phyloP scores from a whole-genome alignment of 2,329 filamentous ascomycete species.

The Lachnellula subtilissima region DNA sequence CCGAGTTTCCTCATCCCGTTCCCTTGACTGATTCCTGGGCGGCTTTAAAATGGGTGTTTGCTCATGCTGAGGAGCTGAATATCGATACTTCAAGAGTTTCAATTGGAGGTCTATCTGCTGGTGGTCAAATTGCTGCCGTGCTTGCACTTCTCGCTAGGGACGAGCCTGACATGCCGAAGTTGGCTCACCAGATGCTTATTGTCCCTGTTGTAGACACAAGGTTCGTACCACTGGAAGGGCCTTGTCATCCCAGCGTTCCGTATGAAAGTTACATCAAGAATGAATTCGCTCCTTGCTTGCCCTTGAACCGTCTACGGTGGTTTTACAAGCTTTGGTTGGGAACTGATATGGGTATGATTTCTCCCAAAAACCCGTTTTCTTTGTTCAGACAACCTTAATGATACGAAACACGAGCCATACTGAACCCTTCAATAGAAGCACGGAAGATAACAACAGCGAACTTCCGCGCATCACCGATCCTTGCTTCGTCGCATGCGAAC shows the following conservation, averaged over 20 bases:
- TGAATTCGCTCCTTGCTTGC: slow-evolving; percentile 34
- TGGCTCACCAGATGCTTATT: slow-evolving; percentile 33
- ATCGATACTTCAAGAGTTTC: slow-evolving; percentile 15
- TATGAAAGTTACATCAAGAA: slow-evolving; percentile 32
- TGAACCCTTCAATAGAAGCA: neutral
- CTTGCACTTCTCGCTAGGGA: slow-evolving; percentile 18
- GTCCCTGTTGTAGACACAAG: slow-evolving; percentile 34
- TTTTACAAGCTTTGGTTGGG: slow-evolving; percentile 37
- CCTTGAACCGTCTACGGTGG: slow-evolving; percentile 33
- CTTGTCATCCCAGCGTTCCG: slow-evolving; percentile 25
- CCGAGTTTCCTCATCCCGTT: slow-evolving; percentile 41
- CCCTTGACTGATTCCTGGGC: slow-evolving; percentile 42
- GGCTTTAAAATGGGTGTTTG: slow-evolving; percentile 36
- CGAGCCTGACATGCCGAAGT: slow-evolving; percentile 24
- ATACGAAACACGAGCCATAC: too few species aligned
- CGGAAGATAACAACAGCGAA: slow-evolving; percentile 27
- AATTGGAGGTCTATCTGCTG: slow-evolving; percentile 18
- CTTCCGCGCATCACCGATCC: slow-evolving; percentile 33
- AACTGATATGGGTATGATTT: slow-evolving; percentile 22
- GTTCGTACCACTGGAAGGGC: slow-evolving; percentile 31
- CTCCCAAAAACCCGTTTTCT: neutral
- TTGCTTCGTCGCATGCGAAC: slow-evolving; percentile 31
- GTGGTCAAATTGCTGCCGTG: slow-evolving; percentile 17
- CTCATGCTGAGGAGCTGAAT: slow-evolving; percentile 7
- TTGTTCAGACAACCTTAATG: too few species aligned